Percentiles rank a stretch among this genome's conserved stretches.
phyloP scores from a whole-genome alignment of 164 flowering plant genomes.

The Piper betle region DNA sequence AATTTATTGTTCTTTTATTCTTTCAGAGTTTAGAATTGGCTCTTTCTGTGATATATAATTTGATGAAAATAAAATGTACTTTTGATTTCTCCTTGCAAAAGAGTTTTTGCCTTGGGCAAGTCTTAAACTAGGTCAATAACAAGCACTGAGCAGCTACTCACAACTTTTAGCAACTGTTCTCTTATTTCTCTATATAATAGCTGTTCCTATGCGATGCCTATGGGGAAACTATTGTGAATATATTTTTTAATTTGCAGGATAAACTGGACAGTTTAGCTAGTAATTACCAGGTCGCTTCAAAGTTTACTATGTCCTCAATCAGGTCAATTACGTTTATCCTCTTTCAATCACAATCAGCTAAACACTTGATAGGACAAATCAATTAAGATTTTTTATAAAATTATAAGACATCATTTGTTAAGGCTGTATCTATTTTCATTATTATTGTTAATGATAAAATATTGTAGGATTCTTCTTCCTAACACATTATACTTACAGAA shows the following conservation, averaged over 20 bases:
- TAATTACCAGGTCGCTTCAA: constrained; percentile 51
- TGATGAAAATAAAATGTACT: too few relatives aligned
- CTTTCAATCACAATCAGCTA: background rate
- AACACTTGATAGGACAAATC: background rate
- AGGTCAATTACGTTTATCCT: constrained; percentile 29
- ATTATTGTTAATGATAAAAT: too few relatives aligned
- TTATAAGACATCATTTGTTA: background rate
- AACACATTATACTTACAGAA: too few relatives aligned
- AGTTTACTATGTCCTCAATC: constrained; percentile 80
- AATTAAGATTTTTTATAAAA: background rate
- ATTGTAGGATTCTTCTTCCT: too few relatives aligned
- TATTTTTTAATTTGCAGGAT: constrained; percentile 39
- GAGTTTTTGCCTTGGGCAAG: too few relatives aligned
- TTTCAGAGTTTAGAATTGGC: background rate
- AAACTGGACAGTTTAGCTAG: constrained; percentile 63
- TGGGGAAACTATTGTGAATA: background rate
- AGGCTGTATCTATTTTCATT: background rate
- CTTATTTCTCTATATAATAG: too few relatives aligned
- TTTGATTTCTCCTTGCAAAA: too few relatives aligned
- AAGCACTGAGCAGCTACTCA: too few relatives aligned
- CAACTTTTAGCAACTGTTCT: too few relatives aligned
- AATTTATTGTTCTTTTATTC: background rate
- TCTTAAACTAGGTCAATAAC: too few relatives aligned
- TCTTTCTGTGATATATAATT: too few relatives aligned
- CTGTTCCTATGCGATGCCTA: too few relatives aligned